phyloP scores from a whole-genome alignment of 192 early-diverging fungal genomes.

The Gigaspora rosea region DNA sequence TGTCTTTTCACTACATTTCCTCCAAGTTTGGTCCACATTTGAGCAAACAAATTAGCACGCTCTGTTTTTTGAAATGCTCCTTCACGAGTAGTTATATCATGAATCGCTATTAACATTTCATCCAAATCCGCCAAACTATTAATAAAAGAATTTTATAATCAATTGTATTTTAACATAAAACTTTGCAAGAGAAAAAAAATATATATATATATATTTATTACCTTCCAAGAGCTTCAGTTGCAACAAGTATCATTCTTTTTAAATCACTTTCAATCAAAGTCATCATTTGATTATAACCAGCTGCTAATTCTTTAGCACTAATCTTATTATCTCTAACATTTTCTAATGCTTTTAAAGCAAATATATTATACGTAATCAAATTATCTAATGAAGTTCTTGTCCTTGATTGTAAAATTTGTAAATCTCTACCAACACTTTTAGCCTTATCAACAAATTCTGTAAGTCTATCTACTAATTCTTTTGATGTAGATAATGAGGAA shows the following conservation, averaged over 20 bases:
- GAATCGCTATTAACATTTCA: conserved; percentile 41
- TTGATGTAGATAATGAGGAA: conserved; percentile 39
- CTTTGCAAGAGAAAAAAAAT: neutral
- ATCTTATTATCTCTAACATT: conserved; percentile 37
- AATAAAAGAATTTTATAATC: neutral
- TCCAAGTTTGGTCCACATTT: conserved; percentile 39
- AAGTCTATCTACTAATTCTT: conserved; percentile 42
- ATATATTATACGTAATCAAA: conserved; percentile 53
- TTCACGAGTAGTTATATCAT: conserved; percentile 51
- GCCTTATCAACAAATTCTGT: conserved; percentile 44
- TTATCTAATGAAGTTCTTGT: conserved; percentile 55
- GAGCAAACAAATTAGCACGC: conserved; percentile 35
- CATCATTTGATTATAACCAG: conserved; percentile 40
- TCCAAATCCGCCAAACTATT: conserved; percentile 44
- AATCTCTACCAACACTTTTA: conserved; percentile 40
- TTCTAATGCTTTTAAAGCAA: conserved; percentile 39
- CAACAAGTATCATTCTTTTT: conserved; percentile 9
- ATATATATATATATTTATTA: conserved; percentile 31
- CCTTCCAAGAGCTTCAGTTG: conserved; percentile 35
- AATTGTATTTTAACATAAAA: neutral
- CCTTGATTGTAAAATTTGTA: conserved; percentile 51
- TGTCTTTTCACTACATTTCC: conserved; percentile 37
- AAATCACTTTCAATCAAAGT: conserved; percentile 4
- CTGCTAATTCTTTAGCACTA: conserved; percentile 36
- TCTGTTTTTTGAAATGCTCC: conserved; percentile 37